Evolutionary conservation across 2,329 filamentous ascomycete genomes (phyloP).

Genomic region (Aspergillus aculeatus): DNA sequence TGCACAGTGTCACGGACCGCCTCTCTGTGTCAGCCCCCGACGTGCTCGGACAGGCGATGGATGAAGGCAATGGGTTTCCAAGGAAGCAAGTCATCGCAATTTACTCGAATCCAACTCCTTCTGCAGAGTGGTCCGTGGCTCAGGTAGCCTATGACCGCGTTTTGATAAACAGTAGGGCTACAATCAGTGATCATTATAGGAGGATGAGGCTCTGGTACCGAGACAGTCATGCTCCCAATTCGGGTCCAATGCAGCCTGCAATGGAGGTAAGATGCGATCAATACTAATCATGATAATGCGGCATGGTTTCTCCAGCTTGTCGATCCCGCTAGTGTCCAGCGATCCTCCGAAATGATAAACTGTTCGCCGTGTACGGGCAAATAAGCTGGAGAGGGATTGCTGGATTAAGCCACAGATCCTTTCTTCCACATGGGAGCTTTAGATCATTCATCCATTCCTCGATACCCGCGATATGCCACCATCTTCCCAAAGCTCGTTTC

Average conservation of each 20-base stretch:
- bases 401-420: background rate
- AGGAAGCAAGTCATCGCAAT: background rate
- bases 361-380: background rate
- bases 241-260: background rate
- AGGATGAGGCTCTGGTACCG: background rate
- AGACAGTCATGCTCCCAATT: background rate
- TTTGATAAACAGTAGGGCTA: background rate
- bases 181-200: background rate
- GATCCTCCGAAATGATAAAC: constrained; percentile 11
- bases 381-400: too few species aligned
- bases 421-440: constrained; percentile 21
- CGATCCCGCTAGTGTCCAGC: constrained; percentile 15
- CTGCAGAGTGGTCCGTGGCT: background rate
- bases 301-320: constrained; percentile 21
- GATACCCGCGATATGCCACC: constrained; percentile 14
- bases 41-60: constrained; percentile 19
- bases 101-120: background rate
- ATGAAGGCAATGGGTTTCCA: background rate
- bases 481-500: background rate
- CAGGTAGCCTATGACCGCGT: background rate
- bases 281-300: constrained; percentile 5
- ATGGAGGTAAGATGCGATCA: background rate
- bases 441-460: constrained; percentile 17
- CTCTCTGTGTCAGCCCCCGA: constrained; percentile 18
- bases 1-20: constrained; percentile 29